Percentiles rank a stretch among this genome's conserved stretches.
phyloP scores from a whole-genome alignment of 495 filamentous ascomycete genomes.

The Neurospora pannonica region DNA sequence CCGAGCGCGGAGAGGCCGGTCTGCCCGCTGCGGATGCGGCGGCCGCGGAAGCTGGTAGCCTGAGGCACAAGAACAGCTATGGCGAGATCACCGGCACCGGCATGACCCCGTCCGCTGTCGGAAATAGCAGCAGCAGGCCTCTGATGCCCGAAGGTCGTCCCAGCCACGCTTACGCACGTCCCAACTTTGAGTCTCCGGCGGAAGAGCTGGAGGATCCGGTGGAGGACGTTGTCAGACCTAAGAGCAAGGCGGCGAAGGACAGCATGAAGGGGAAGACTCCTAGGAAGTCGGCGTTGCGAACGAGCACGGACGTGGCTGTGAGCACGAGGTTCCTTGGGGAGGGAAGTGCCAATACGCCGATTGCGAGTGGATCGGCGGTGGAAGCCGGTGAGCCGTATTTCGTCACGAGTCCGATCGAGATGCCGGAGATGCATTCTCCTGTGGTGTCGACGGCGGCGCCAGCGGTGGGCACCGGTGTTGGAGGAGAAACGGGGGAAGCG shows the following conservation, averaged over 20 bases:
- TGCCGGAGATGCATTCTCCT: not conserved
- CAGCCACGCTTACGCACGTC: conserved; percentile 9
- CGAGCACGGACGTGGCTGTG: not conserved
- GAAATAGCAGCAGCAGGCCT: not conserved
- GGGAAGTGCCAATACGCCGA: not conserved
- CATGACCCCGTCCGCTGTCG: not conserved
- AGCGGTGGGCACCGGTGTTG: not conserved
- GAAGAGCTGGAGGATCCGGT: conserved; percentile 24
- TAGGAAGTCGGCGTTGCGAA: not conserved
- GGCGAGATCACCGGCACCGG: not conserved
- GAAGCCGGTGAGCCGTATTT: not conserved
- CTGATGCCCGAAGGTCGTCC: not conserved
- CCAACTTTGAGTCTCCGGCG: conserved; percentile 20
- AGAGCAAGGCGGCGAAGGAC: not conserved
- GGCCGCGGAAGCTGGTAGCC: not conserved
- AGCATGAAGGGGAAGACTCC: not conserved
- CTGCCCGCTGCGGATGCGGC: not conserved
- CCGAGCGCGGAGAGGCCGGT: conserved; percentile 16
- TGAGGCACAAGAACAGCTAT: not conserved
- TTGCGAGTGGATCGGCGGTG: not conserved
- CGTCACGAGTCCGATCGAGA: not conserved
- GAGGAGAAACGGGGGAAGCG: not conserved
- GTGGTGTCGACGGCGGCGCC: not conserved
- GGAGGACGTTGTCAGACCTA: not conserved
- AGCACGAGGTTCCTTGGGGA: not conserved